Conservation (phyloP, 441 rosid genomes). For the Daphne laureola region DNA sequence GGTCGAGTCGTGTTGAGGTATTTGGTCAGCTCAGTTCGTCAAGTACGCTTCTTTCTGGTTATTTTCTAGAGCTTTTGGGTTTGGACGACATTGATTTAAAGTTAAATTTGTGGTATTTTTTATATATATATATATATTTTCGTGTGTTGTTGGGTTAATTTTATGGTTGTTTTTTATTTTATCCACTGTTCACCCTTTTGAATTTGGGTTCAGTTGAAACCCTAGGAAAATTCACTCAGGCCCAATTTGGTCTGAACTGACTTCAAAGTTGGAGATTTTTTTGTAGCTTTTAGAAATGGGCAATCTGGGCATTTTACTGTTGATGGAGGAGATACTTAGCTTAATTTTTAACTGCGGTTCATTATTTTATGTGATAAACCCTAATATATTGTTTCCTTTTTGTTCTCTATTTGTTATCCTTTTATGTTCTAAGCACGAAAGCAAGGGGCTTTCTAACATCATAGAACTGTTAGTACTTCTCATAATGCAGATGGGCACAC, state of each 20-base stretch:
- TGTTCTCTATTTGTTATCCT: too few relatives aligned
- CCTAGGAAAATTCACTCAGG: constrained; percentile 34
- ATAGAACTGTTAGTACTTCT: too few relatives aligned
- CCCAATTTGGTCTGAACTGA: constrained; percentile 14
- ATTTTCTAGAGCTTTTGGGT: constrained; percentile 16
- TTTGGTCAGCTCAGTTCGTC: constrained; percentile 53
- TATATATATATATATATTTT: constrained; percentile 26
- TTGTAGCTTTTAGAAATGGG: constrained; percentile 18
- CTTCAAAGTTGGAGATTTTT: constrained; percentile 11
- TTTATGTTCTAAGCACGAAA: too few relatives aligned
- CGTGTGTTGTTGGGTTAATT: constrained; percentile 14
- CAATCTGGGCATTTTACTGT: constrained; percentile 14
- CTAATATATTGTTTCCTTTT: background rate
- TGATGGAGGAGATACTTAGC: constrained; percentile 15
- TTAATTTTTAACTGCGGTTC: constrained; percentile 8
- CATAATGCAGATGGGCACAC: too few relatives aligned
- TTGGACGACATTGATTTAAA: constrained; percentile 32
- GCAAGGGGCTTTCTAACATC: too few relatives aligned
- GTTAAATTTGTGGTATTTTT: constrained; percentile 30
- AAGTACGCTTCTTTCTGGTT: constrained; percentile 35
- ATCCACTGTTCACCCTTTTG: constrained; percentile 32
- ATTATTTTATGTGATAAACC: constrained; percentile 57
- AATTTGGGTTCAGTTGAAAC: constrained; percentile 27
- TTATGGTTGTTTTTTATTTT: constrained; percentile 6
- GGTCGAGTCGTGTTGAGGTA: constrained; percentile 26